Evolutionary conservation across 1,284 basidiomycete genomes (phyloP).

Genomic region (Melanopsichium pennsylvanicum): DNA sequence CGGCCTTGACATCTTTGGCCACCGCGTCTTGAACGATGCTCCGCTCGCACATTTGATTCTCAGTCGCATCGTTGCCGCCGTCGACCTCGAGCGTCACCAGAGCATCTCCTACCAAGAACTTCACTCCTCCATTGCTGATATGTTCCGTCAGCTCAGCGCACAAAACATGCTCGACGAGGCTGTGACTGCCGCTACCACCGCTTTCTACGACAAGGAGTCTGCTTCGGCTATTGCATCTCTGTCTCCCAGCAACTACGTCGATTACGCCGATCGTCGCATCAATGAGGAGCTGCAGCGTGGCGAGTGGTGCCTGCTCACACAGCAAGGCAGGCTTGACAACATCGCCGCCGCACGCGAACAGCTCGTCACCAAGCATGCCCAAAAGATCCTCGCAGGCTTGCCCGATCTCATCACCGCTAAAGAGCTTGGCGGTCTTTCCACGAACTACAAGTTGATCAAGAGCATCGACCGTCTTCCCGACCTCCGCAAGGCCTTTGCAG

Average conservation of each 20-base stretch:
- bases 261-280: constrained; percentile 40
- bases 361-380: constrained; percentile 44
- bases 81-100: constrained; percentile 35
- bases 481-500: constrained; percentile 43
- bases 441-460: constrained; percentile 38
- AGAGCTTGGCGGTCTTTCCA: constrained; percentile 25
- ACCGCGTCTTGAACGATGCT: constrained; percentile 42
- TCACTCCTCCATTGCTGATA: constrained; percentile 41
- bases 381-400: constrained; percentile 34
- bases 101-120: constrained; percentile 26
- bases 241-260: constrained; percentile 35
- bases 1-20: constrained; percentile 48
- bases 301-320: constrained; percentile 39
- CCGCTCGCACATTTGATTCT: constrained; percentile 26
- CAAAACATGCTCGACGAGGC: constrained; percentile 38
- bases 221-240: constrained; percentile 6
- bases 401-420: constrained; percentile 41
- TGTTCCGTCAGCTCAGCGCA: constrained; percentile 44
- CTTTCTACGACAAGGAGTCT: constrained; percentile 48
- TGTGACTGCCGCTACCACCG: constrained; percentile 27
- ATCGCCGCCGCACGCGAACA: constrained; percentile 26
- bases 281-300: constrained; percentile 39
- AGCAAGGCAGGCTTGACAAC: constrained; percentile 19
- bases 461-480: constrained; percentile 36
- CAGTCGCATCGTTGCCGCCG: constrained; percentile 17